Evolutionary conservation across 768 basidiomycete species (phyloP), one percentile per base, ranked within the genome.

Genomic region (Neoboletus brunneissimus): DNA sequence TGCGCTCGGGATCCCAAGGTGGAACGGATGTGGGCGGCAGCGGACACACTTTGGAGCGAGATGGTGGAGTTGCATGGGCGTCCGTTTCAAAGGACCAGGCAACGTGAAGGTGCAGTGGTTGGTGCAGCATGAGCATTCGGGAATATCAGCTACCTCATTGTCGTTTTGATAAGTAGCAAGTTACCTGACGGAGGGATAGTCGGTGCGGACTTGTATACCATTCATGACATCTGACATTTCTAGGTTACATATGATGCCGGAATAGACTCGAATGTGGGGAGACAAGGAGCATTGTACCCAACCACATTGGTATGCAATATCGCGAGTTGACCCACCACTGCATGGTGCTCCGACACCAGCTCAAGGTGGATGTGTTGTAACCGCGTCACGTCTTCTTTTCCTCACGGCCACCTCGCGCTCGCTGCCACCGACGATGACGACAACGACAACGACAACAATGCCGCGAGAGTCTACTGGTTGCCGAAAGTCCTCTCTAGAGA

Each of bases 1-100:
- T 70, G 65, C 25, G 67, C 67, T 29, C 62, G 65, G 32, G 81
- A 82, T 60, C 78, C 72, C 34, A 73, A 67, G 49, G 63, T 62
- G n/a, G 64, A 64, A 34, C 57, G 49, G n/a, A 61, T 70, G 42
- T 71, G 71, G 70, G 58, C 48, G 7, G 55, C 13, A 29, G 69
- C 64, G 15, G 48, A 51, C 32, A 31, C n/a, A 1, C 55, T 58
- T 43, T 44, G 59, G 18, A 44, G 55, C 4, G 48, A 58, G 51
- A 62, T 66, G 69, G 45, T 58, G 35, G 35, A 34, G 2, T n/a
- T 50, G 12, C 54, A 63, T 16, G 55, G 53, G 1, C 55, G 54
- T 43, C 64, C 69, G 2, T 60, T 63, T 23, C 56, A 67, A 15
- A 22, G 31, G 15, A 29, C n/a, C 3, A 34, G 27, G 32, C 22